phyloP scores from a whole-genome alignment of 2,329 filamentous ascomycete species.

The Fonsecaea nubica region DNA sequence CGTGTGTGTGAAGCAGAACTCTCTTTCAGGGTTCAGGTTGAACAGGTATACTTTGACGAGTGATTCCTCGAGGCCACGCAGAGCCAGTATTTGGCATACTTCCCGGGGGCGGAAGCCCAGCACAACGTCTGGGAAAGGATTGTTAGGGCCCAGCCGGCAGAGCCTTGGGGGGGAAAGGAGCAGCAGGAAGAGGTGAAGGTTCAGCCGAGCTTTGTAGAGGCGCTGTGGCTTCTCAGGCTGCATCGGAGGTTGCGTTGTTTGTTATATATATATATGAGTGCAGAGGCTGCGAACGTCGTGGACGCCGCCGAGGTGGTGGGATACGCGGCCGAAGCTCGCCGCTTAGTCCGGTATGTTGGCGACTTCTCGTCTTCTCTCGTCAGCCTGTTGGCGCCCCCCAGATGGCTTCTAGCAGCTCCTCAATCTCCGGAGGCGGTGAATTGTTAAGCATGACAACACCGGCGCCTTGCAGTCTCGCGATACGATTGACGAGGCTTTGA shows the following conservation, averaged over 20 bases:
- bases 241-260: too few species aligned
- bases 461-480: neutral
- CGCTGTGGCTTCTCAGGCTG: too few species aligned
- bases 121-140: neutral
- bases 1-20: too few species aligned
- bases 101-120: neutral
- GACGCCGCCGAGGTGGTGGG: too few species aligned
- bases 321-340: neutral
- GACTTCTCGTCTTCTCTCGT: conserved; percentile 3
- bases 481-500: neutral
- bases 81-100: neutral
- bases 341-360: neutral
- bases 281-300: too few species aligned
- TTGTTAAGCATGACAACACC: neutral
- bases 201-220: too few species aligned
- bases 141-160: neutral
- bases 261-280: too few species aligned
- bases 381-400: neutral
- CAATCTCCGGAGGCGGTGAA: neutral
- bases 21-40: too few species aligned
- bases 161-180: neutral
- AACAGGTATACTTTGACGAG: neutral
- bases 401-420: neutral
- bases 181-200: neutral
- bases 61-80: neutral